Percentiles rank a stretch among this genome's conserved stretches.
These are phyloP conservation scores for Trichophyton benhamiae DNA, from an alignment of 2,329 filamentous ascomycete species.

Conservation along the genomic window DNA sequence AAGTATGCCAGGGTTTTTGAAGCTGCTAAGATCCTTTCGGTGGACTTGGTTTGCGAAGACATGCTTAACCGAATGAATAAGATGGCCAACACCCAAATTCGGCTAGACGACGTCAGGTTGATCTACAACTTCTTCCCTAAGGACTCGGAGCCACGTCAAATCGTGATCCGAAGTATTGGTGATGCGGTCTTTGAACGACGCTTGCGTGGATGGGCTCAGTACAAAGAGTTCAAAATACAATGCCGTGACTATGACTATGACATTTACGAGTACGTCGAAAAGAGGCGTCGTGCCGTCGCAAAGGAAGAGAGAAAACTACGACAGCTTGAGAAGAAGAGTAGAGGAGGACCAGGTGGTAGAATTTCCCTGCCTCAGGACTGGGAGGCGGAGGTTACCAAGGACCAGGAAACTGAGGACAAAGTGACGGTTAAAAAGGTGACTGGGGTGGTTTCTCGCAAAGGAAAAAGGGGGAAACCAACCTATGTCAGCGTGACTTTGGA, in stretches of 20 bases:
- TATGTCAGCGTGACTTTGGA: slow-evolving; percentile 9
- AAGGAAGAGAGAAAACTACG: slow-evolving; percentile 2
- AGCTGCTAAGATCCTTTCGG: slow-evolving; percentile 9
- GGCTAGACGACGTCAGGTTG: slow-evolving; percentile 9
- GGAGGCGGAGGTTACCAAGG: background rate
- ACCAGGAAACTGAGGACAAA: background rate
- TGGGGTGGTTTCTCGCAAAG: slow-evolving; percentile 11
- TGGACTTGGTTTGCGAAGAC: slow-evolving; percentile 4
- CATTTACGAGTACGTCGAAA: slow-evolving; percentile 11
- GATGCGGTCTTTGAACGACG: slow-evolving; percentile 12
- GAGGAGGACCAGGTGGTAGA: background rate
- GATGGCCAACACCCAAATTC: slow-evolving; percentile 10
- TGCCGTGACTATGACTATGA: slow-evolving; percentile 13
- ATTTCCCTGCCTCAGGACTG: background rate
- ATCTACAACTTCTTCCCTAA: slow-evolving; percentile 11
- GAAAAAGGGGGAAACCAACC: slow-evolving; percentile 8
- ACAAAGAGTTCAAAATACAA: slow-evolving; percentile 11
- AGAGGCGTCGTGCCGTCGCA: slow-evolving; percentile 1
- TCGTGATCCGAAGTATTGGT: slow-evolving; percentile 14
- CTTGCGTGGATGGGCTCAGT: slow-evolving; percentile 10
- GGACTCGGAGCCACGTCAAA: slow-evolving; percentile 8
- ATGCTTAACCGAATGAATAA: slow-evolving; percentile 12
- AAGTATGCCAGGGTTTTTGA: slow-evolving; percentile 13
- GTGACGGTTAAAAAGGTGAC: slow-evolving; percentile 10
- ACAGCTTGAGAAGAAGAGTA: background rate